Conservation (phyloP, 208 protist species). For the Leishmania lainsoni region DNA sequence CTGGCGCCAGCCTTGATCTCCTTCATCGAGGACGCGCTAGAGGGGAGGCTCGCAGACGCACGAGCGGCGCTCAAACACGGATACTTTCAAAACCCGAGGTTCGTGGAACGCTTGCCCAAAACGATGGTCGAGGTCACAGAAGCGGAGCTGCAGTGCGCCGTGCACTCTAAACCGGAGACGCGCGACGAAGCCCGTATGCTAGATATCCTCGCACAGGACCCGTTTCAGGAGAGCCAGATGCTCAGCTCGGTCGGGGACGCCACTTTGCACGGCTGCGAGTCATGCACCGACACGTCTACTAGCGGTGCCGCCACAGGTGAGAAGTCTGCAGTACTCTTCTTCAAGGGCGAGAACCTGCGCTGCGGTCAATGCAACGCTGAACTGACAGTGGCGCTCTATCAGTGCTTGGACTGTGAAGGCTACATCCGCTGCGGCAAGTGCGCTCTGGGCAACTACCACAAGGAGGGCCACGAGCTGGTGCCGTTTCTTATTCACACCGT, state of each 20-base stretch:
- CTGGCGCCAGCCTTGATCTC: slow-evolving; percentile 42
- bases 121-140: slow-evolving; percentile 40
- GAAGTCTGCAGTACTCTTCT: slow-evolving; percentile 32
- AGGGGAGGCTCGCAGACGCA: slow-evolving; percentile 27
- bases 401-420: slow-evolving; percentile 52
- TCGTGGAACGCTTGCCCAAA: slow-evolving; percentile 15
- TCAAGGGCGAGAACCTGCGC: slow-evolving; percentile 42
- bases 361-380: slow-evolving; percentile 71
- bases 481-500: slow-evolving; percentile 68
- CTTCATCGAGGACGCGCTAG: slow-evolving; percentile 60
- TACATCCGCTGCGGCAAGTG: slow-evolving; percentile 84
- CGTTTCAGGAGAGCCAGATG: slow-evolving; percentile 50
- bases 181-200: slow-evolving; percentile 63
- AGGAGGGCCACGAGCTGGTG: slow-evolving; percentile 53
- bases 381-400: slow-evolving; percentile 62
- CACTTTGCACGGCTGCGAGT: slow-evolving; percentile 18
- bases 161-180: slow-evolving; percentile 43
- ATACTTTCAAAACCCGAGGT: slow-evolving; percentile 40
- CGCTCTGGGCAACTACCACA: slow-evolving; percentile 58
- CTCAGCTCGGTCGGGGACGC: slow-evolving; percentile 24
- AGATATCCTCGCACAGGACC: slow-evolving; percentile 64
- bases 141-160: slow-evolving; percentile 42
- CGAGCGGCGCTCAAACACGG: slow-evolving; percentile 50
- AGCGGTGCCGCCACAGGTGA: slow-evolving; percentile 20
- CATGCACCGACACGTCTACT: slow-evolving; percentile 25